phyloP scores from a whole-genome alignment of 2,329 filamentous ascomycete species.

The Pyrenochaeta sp. region DNA sequence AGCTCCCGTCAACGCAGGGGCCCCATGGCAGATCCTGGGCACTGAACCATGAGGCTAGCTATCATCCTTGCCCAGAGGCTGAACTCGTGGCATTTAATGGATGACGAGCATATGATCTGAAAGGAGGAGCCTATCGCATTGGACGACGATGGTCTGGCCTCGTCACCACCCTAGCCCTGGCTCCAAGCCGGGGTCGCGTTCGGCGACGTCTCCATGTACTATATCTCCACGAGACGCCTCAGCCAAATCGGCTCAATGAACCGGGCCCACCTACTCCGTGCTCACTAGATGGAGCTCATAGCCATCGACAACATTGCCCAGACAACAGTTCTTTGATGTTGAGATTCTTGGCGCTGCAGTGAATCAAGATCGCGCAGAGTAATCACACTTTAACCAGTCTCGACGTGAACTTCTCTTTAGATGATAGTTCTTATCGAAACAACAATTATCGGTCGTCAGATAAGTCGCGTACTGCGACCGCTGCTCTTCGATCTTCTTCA shows the following conservation, averaged over 20 bases:
- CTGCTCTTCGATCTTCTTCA: neutral
- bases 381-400: neutral
- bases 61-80: conserved; percentile 13
- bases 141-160: neutral
- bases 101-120: conserved; percentile 13
- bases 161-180: conserved; percentile 8
- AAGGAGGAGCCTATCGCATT: conserved; percentile 1
- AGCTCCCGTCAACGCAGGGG: conserved; percentile 28
- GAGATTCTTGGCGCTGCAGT: neutral
- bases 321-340: neutral
- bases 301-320: neutral
- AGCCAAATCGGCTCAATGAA: conserved; percentile 7
- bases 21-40: conserved; percentile 25
- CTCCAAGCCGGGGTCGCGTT: conserved; percentile 15
- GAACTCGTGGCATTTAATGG: conserved; percentile 7
- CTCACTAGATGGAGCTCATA: neutral
- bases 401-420: no score
- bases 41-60: conserved; percentile 27
- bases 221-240: conserved; percentile 13
- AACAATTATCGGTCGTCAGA: neutral
- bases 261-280: neutral
- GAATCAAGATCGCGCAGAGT: neutral
- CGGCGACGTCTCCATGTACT: conserved; percentile 13
- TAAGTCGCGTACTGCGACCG: neutral
- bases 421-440: no score